Percentiles rank a stretch among this genome's conserved stretches.
Conservation (phyloP, 345 rosid species). For the Gossypium arboreum region DNA sequence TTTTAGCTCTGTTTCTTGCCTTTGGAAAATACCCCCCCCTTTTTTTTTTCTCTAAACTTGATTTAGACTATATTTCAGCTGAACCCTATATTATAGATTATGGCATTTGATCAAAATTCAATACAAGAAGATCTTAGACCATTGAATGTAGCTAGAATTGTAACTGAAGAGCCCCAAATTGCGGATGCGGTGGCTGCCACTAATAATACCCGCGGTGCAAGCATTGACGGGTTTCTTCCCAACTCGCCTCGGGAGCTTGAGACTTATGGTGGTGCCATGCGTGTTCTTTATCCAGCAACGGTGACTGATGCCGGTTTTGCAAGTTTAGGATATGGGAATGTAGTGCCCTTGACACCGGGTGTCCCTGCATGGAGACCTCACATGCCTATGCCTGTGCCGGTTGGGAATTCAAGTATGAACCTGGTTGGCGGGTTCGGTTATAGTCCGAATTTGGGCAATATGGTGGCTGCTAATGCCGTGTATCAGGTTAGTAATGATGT, state of each 20-base stretch:
- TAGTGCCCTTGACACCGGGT: constrained; percentile 23
- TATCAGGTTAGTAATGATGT: constrained; percentile 40
- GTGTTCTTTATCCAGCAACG: constrained; percentile 40
- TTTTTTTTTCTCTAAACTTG: no score
- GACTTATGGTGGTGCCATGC: constrained; percentile 31
- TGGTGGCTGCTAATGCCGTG: constrained; percentile 44
- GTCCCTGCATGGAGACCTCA: constrained; percentile 37
- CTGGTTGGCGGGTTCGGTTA: constrained; percentile 35
- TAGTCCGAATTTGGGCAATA: constrained; percentile 33
- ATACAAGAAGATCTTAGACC: constrained; percentile 45
- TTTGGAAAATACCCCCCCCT: background rate
- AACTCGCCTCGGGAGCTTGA: constrained; percentile 22
- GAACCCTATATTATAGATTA: constrained; percentile 16
- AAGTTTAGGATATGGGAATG: constrained; percentile 41
- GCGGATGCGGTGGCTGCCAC: constrained; percentile 21
- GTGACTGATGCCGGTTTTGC: constrained; percentile 43
- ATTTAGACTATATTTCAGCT: background rate
- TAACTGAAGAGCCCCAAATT: constrained; percentile 50
- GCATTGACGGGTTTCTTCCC: constrained; percentile 31
- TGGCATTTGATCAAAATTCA: constrained; percentile 66
- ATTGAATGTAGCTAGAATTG: constrained; percentile 33
- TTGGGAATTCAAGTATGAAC: constrained; percentile 38
- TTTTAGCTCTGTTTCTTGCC: background rate
- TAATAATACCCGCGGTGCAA: constrained; percentile 21
- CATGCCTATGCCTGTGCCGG: constrained; percentile 17